A percentile compares a stretch with the other conserved stretches of the same genome.
Conservation (phyloP, 768 basidiomycete genomes). For the Phallus indusiatus region DNA sequence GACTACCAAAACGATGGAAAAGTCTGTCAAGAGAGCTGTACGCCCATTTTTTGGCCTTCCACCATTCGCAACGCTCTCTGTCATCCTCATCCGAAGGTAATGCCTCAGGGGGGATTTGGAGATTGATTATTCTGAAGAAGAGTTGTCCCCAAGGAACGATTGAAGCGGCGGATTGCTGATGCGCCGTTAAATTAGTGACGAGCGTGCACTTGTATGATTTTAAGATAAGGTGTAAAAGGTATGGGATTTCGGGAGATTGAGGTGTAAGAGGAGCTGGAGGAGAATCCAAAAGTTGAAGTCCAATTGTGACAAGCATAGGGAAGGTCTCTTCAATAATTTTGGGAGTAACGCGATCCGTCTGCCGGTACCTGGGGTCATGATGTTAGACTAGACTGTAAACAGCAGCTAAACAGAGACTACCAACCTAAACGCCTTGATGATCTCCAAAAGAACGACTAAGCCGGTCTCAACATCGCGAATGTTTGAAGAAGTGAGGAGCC, state of each 20-base stretch:
- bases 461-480: constrained; percentile 75
- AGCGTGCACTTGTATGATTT: constrained; percentile 83
- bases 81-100: constrained; percentile 69
- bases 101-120: constrained; percentile 53
- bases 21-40: constrained; percentile 69
- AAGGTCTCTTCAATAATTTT: constrained; percentile 54
- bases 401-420: constrained; percentile 15
- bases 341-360: constrained; percentile 49
- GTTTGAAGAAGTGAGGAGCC: constrained; percentile 50
- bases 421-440: constrained; percentile 67
- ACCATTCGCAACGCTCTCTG: constrained; percentile 75
- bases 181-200: constrained; percentile 57
- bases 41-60: constrained; percentile 92
- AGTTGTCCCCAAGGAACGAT: constrained; percentile 84
- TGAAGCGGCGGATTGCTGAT: constrained; percentile 67
- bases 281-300: constrained; percentile 53
- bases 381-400: neutral
- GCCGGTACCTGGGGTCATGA: constrained; percentile 49
- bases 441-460: constrained; percentile 67
- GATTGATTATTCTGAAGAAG: constrained; percentile 69
- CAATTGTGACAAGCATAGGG: constrained; percentile 69
- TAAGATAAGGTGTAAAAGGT: constrained; percentile 77
- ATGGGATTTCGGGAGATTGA: constrained; percentile 59
- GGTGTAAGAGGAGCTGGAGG: constrained; percentile 40
- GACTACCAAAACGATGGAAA: constrained; percentile 84